Evolutionary conservation across 768 basidiomycete species (phyloP).

Genomic region (Ramaria sp.): DNA sequence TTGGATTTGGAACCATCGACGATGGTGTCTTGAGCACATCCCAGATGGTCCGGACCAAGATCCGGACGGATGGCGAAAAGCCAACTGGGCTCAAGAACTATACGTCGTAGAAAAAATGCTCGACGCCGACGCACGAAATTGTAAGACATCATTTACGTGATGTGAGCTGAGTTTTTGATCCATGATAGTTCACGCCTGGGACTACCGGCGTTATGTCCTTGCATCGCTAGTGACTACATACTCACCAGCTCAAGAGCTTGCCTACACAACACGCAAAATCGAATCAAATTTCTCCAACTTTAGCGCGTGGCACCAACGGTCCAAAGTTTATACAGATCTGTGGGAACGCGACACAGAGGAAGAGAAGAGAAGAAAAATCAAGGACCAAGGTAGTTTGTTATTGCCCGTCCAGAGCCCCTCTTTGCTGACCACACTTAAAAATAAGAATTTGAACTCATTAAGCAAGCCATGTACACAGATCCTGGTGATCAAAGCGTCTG

Average conservation of each 20-base stretch:
- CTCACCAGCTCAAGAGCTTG: slow-evolving; percentile 58
- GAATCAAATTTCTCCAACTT: slow-evolving; percentile 94
- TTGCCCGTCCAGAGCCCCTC: neutral
- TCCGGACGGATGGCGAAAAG: slow-evolving; percentile 58
- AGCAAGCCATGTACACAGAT: slow-evolving; percentile 93
- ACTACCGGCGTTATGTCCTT: slow-evolving; percentile 83
- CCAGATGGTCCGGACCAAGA: slow-evolving; percentile 59
- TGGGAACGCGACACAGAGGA: slow-evolving; percentile 44
- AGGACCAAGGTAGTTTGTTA: slow-evolving; percentile 50
- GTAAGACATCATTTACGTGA: slow-evolving; percentile 33
- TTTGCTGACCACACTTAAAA: neutral
- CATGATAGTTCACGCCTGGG: slow-evolving; percentile 81
- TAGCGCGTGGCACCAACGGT: slow-evolving; percentile 97
- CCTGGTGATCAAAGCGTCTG: slow-evolving; percentile 95
- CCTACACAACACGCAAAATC: slow-evolving; percentile 85
- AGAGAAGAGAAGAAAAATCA: slow-evolving; percentile 38
- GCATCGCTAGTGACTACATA: slow-evolving; percentile 50
- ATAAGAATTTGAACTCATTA: slow-evolving; percentile 84
- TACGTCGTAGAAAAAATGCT: slow-evolving; percentile 88
- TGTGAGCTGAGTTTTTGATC: neutral
- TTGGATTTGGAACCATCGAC: slow-evolving; percentile 97
- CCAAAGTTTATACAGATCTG: slow-evolving; percentile 60
- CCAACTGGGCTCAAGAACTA: slow-evolving; percentile 79
- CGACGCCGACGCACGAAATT: slow-evolving; percentile 84
- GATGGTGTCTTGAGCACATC: slow-evolving; percentile 87